These are phyloP conservation scores for Paraphaeosphaeria sporulosa DNA, from an alignment of 2,329 filamentous ascomycete species.

Conservation along the genomic window DNA sequence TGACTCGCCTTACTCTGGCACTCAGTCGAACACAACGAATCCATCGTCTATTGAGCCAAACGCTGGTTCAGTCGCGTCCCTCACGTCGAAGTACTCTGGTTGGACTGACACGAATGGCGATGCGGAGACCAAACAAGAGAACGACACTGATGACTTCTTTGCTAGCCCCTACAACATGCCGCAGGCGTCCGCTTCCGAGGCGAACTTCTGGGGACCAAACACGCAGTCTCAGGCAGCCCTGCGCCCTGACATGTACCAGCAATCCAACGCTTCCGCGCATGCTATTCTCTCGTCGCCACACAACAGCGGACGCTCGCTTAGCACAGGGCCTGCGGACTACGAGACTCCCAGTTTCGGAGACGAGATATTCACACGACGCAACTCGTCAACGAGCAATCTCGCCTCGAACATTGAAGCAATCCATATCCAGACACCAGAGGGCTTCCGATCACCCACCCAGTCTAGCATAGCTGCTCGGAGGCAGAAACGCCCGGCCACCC, in stretches of 20 bases:
- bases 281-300: constrained; percentile 45
- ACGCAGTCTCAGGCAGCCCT: constrained; percentile 32
- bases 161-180: constrained; percentile 38
- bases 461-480: constrained; percentile 52
- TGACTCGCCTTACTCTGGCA: constrained; percentile 46
- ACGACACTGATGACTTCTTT: constrained; percentile 40
- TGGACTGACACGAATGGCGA: constrained; percentile 44
- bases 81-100: constrained; percentile 46
- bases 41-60: constrained; percentile 44
- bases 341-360: constrained; percentile 41
- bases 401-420: constrained; percentile 50
- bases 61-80: constrained; percentile 43
- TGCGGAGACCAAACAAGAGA: constrained; percentile 31
- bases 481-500: constrained; percentile 51
- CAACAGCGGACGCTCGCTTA: constrained; percentile 39
- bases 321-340: constrained; percentile 41
- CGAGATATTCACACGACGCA: constrained; percentile 43
- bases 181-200: constrained; percentile 41
- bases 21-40: constrained; percentile 38
- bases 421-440: constrained; percentile 46
- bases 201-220: constrained; percentile 39
- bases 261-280: constrained; percentile 46
- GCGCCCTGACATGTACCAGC: constrained; percentile 45
- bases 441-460: constrained; percentile 48
- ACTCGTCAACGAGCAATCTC: constrained; percentile 50